phyloP scores from a whole-genome alignment of 805 yeast species.

The Starmerella gropengiesseri region DNA sequence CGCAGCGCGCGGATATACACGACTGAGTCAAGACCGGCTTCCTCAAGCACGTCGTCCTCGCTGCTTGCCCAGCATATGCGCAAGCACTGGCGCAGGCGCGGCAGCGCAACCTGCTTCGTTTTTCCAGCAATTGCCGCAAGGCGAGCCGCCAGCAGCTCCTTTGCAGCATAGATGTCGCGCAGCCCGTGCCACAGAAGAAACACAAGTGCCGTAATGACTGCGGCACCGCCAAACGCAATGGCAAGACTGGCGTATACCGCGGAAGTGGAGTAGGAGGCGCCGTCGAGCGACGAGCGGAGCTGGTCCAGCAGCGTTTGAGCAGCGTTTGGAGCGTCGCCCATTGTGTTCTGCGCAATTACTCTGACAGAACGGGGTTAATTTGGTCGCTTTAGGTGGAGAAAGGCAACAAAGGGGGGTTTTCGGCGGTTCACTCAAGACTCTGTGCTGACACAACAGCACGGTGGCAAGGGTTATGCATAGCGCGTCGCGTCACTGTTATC shows the following conservation, averaged over 20 bases:
- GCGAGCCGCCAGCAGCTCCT: conserved; percentile 13
- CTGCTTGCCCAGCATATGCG: conserved; percentile 16
- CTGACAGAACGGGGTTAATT: too few relatives aligned
- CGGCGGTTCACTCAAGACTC: too few relatives aligned
- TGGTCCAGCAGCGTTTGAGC: conserved; percentile 21
- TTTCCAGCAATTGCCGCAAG: background rate
- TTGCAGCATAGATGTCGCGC: conserved; percentile 29
- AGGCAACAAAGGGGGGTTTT: too few relatives aligned
- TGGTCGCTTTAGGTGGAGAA: too few relatives aligned
- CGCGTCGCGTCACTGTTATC: too few relatives aligned
- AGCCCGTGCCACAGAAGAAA: conserved; percentile 28
- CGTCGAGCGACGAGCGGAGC: conserved; percentile 22
- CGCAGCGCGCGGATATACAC: conserved; percentile 27
- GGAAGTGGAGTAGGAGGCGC: conserved; percentile 25
- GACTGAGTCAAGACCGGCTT: conserved; percentile 32
- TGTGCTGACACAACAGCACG: too few relatives aligned
- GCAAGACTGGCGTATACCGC: conserved; percentile 32
- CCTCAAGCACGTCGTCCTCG: conserved; percentile 25
- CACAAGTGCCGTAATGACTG: conserved; percentile 24
- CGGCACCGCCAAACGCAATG: conserved; percentile 29
- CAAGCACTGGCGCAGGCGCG: conserved; percentile 25
- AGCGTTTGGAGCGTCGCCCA: conserved; percentile 5
- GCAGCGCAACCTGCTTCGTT: background rate
- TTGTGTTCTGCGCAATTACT: too few relatives aligned
- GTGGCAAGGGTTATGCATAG: too few relatives aligned